Conservation (phyloP, 2,329 filamentous ascomycete genomes). For the Aspergillus novoparasiticus region DNA sequence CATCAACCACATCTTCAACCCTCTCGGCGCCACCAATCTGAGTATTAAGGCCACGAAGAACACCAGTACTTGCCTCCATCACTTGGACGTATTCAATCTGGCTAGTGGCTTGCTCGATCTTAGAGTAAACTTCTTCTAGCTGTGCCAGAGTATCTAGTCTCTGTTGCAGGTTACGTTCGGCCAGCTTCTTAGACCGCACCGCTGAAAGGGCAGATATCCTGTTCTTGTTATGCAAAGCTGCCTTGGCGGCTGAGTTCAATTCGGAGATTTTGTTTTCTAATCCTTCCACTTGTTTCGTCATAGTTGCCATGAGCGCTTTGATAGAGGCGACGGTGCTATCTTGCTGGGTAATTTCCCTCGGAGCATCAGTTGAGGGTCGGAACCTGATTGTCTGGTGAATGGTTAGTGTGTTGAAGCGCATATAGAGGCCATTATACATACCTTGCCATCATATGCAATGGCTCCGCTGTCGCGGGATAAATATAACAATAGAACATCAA, state of each 20-base stretch:
- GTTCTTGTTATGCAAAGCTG: constrained; percentile 73
- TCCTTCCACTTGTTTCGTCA: constrained; percentile 67
- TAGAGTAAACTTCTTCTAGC: constrained; percentile 79
- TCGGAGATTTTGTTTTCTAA: constrained; percentile 59
- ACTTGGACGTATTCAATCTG: constrained; percentile 81
- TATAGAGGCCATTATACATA: constrained; percentile 25
- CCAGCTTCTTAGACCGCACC: constrained; percentile 78
- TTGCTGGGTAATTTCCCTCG: constrained; percentile 67
- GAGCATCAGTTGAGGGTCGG: constrained; percentile 54
- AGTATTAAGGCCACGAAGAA: constrained; percentile 72
- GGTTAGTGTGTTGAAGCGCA: constrained; percentile 20
- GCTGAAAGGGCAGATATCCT: constrained; percentile 73
- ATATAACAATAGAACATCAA: constrained; percentile 71
- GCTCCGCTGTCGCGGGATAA: constrained; percentile 66
- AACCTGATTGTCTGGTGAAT: constrained; percentile 70
- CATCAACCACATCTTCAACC: constrained; percentile 75
- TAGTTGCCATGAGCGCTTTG: constrained; percentile 68
- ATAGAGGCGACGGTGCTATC: constrained; percentile 82
- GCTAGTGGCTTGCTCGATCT: constrained; percentile 81
- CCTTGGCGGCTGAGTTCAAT: constrained; percentile 62
- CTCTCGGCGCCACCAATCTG: constrained; percentile 75
- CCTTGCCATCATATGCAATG: constrained; percentile 52
- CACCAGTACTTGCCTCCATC: constrained; percentile 76
- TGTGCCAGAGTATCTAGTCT: constrained; percentile 75
- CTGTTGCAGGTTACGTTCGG: constrained; percentile 71